Base-by-base conservation (phyloP, 208 protist species). In the Strigomonas culicis region DNA sequence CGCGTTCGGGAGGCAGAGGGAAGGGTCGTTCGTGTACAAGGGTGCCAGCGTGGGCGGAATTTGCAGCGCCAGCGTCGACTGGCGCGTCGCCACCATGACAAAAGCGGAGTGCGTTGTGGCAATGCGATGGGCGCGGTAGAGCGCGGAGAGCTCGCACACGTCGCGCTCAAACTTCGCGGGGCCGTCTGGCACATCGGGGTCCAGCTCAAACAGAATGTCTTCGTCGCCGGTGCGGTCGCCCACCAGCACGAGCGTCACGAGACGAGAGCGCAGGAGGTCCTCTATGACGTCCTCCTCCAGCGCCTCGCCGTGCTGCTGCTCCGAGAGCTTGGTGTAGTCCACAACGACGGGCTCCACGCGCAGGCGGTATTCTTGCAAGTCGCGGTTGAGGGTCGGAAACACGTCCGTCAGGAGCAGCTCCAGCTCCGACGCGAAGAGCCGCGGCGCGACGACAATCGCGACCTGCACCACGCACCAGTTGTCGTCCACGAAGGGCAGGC, bases 381-480 rank as follows among this genome's bases (percentile, higher is more conserved):
- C 76, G 4, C 72, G 44, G 68, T 95, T 95, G 4, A 95, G 63
- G 19, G 66, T 63, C 0, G 82, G 89, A 49, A 95, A 91, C 13
- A 95, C 77, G 3, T 75, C 32, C 7, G 67, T 28, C 27, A 80
- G 41, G 11, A 95, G 74, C 17, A 88, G 43, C 21, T 74, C 52
- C 7, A 89, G 43, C 61, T 95, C 89, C 0, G 79, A 90, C n/a
- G 83, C 72, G 60, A 95, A 95, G 8, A 95, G 72, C 46, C 73
- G 69, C 4, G 79, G 80, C n/a, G 86, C 81, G 46, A 82, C 81
- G 2, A 93, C 73, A 63, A 95, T 84, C 0, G 89, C 76, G 8
- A 95, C 77, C 41, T 93, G 84, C 36, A 95, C 49, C 53, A 95
- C 68, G 17, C 82, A 71, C 86, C 89, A 93, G 24, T 86, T 32